Base-by-base conservation (phyloP, 2,329 filamentous ascomycete species). In the Geosmithia putterillii region DNA sequence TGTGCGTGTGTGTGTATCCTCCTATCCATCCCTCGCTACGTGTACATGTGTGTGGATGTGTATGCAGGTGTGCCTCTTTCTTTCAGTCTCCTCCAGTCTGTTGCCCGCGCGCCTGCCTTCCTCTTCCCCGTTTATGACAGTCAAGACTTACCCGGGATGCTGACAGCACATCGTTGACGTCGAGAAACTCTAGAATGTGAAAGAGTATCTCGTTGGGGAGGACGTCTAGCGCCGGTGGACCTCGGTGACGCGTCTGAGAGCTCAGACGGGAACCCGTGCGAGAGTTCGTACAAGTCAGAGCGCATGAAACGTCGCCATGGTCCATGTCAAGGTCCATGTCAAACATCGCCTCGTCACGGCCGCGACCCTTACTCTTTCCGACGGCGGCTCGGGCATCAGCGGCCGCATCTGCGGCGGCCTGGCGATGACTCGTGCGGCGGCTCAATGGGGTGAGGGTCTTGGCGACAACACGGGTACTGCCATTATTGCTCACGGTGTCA, bases 151-250 rank as follows among this genome's bases (percentile, higher is more conserved):
- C 74, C 61, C 74, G 66, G 42, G 74, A 79, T 43, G 65, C 66
- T 47, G 67, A 63, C 42, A 79, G 59, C 46, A 79, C 57, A 55
- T 79, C 75, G 53, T 63, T 64, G 39, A 79, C 71, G 47, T 79
- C 75, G 44, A 79, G 59, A 50, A 70, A 74, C 43, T 66, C 63
- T 48, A 78, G 59, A 37, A 79, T 71, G 45, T 74, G 67, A 48
- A 73, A 65, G 43, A 79, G 57, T 22, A 79, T 56, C 57, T 79
- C 75, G 55, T 72, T 76, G 20, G 75, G 75, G 40, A 79, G 58
- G 34, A 19, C 34, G 21, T 42, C 41, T 40, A 48, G 44, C 20
- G 7, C n/a, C 7, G 35, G 35, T n/a, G 35, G n/a, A 18, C 9
- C 19, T 38, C 35, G 14, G 10, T n/a, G n/a, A 12, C n/a, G n/a